Evolutionary conservation across 345 rosid genomes (phyloP).

Genomic region (Tarenaya hassleriana): DNA sequence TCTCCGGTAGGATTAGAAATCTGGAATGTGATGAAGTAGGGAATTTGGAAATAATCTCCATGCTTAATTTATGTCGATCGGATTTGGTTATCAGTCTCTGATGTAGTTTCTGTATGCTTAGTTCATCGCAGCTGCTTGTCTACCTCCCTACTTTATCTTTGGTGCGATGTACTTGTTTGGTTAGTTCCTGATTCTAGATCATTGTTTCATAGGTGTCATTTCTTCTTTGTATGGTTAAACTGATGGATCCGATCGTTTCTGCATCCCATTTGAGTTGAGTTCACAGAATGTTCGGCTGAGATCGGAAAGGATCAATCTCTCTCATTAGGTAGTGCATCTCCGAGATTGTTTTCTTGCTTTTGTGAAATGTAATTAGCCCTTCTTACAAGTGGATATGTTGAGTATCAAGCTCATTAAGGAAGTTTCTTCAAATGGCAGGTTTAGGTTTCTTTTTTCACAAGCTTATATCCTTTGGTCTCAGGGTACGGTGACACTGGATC

Average conservation of each 20-base stretch:
- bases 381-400: neutral
- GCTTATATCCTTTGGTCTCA: slow-evolving; percentile 26
- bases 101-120: slow-evolving; percentile 3
- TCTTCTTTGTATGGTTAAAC: neutral
- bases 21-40: slow-evolving; percentile 1
- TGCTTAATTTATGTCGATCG: slow-evolving; percentile 6
- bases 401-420: neutral
- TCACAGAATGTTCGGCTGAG: neutral
- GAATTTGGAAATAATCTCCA: slow-evolving; percentile 1
- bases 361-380: neutral
- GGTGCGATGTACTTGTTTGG: neutral
- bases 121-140: neutral
- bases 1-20: neutral
- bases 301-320: neutral
- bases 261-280: neutral
- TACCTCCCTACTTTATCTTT: neutral
- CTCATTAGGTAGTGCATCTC: neutral
- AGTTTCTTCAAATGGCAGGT: neutral
- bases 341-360: neutral
- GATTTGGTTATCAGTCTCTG: neutral
- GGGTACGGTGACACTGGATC: slow-evolving; percentile 79
- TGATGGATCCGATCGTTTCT: neutral
- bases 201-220: neutral
- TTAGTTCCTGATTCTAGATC: neutral
- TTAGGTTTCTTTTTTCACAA: slow-evolving; percentile 8